Evolutionary conservation across 306 rosid genomes (phyloP).

Genomic region (Vigna reflexopilosa): DNA sequence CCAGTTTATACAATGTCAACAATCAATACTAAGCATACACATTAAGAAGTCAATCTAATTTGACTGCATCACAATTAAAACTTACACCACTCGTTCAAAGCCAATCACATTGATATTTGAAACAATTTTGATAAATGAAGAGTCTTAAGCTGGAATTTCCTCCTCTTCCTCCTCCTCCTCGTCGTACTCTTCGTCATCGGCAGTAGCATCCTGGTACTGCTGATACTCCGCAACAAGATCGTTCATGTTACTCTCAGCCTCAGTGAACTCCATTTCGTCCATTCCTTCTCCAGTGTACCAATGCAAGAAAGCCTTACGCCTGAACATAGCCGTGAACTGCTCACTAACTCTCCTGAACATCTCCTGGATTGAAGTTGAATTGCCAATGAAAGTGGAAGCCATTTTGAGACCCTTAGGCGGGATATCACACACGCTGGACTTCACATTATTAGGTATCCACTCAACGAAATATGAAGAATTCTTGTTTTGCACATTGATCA

Average conservation of each 20-base stretch:
- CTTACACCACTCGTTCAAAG: constrained; percentile 46
- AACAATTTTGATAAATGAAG: constrained; percentile 37
- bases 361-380: constrained; percentile 63
- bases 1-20: constrained; percentile 45
- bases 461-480: constrained; percentile 65
- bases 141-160: constrained; percentile 41
- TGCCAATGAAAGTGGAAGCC: constrained; percentile 62
- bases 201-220: constrained; percentile 64
- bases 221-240: constrained; percentile 64
- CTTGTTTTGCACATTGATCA: constrained; percentile 66
- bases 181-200: constrained; percentile 55
- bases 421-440: constrained; percentile 63
- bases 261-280: constrained; percentile 67
- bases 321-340: constrained; percentile 66
- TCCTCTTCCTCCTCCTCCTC: constrained; percentile 60
- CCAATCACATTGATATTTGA: constrained; percentile 45
- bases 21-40: constrained; percentile 44
- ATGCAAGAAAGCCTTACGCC: constrained; percentile 70
- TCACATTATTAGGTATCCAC: constrained; percentile 62
- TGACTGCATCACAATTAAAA: constrained; percentile 53
- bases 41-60: constrained; percentile 50
- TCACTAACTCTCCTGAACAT: constrained; percentile 66
- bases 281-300: constrained; percentile 68
- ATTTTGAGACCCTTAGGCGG: constrained; percentile 64
- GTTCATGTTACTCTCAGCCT: constrained; percentile 66